A percentile compares a stretch with the other conserved stretches of the same genome.
Evolutionary conservation across 441 rosid genomes (phyloP).

Genomic region (Populus trichocarpa): DNA sequence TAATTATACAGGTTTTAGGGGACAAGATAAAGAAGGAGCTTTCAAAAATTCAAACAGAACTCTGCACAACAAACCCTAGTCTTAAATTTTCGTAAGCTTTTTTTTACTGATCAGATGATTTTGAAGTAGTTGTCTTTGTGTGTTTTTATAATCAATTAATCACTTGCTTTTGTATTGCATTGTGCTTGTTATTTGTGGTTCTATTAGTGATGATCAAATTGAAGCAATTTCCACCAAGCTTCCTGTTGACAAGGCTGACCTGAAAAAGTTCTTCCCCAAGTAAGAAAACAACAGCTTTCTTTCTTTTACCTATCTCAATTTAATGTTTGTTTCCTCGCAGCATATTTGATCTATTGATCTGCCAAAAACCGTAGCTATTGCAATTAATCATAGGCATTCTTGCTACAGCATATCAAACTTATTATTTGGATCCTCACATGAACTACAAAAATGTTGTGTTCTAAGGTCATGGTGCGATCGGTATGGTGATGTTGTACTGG

Average conservation of each 20-base stretch:
- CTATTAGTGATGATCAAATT: conserved; percentile 56
- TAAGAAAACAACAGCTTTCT: conserved; percentile 22
- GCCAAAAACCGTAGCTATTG: background rate
- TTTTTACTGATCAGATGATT: background rate
- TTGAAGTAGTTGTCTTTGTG: background rate
- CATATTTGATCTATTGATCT: background rate
- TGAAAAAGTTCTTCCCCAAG: conserved; percentile 69
- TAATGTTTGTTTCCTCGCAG: background rate
- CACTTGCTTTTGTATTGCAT: background rate
- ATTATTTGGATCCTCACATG: background rate
- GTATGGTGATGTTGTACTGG: conserved; percentile 62
- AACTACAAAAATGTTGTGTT: background rate
- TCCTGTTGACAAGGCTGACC: conserved; percentile 64
- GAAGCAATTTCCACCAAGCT: conserved; percentile 80
- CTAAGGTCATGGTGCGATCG: conserved; percentile 66
- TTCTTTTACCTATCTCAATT: background rate
- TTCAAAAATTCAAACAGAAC: conserved; percentile 60
- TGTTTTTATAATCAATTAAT: background rate
- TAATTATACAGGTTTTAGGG: conserved; percentile 47
- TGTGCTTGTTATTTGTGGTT: conserved; percentile 7
- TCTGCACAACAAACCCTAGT: conserved; percentile 46
- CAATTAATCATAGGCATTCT: background rate
- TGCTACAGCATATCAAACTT: background rate
- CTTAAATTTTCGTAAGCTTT: conserved; percentile 59
- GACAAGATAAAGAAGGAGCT: conserved; percentile 75